These are phyloP conservation scores for Lipomyces orientalis DNA, from an alignment of 805 yeast genomes.

Conservation along the genomic window DNA sequence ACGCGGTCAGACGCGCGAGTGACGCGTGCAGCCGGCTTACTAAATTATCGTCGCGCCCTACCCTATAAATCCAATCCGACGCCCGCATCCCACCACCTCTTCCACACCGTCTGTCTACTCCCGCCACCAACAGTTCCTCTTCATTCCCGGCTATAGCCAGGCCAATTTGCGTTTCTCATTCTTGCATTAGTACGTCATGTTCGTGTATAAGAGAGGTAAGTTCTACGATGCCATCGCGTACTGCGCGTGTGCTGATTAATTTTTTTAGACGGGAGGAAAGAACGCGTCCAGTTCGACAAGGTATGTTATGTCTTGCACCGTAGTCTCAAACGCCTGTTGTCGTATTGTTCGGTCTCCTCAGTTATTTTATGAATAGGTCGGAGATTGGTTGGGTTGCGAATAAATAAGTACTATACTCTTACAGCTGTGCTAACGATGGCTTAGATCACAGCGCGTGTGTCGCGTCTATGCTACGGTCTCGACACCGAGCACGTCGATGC, in stretches of 20 bases:
- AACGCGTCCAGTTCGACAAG: slow-evolving; percentile 85
- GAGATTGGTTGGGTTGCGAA: neutral
- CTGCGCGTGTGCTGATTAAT: slow-evolving; percentile 1
- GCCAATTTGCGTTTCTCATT: neutral
- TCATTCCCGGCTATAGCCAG: neutral
- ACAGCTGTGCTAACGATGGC: neutral
- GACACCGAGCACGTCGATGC: slow-evolving; percentile 93
- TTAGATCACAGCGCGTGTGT: slow-evolving; percentile 89
- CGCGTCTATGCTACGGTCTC: slow-evolving; percentile 91
- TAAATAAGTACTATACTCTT: neutral
- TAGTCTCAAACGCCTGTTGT: neutral
- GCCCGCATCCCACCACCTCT: slow-evolving; percentile 1
- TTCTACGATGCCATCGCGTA: neutral
- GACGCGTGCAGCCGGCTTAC: slow-evolving; percentile 12
- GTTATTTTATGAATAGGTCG: neutral
- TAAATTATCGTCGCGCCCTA: neutral
- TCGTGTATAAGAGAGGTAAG: slow-evolving; percentile 40
- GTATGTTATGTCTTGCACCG: slow-evolving; percentile 15
- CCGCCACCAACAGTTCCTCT: slow-evolving; percentile 4
- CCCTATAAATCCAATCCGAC: neutral
- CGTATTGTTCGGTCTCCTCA: neutral
- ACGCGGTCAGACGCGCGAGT: neutral
- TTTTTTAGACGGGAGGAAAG: slow-evolving; percentile 75
- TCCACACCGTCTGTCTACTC: neutral
- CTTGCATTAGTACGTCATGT: slow-evolving; percentile 22